Base-by-base conservation (phyloP, 305 asterid species). In the Fraxinus xanthoxyloides region DNA sequence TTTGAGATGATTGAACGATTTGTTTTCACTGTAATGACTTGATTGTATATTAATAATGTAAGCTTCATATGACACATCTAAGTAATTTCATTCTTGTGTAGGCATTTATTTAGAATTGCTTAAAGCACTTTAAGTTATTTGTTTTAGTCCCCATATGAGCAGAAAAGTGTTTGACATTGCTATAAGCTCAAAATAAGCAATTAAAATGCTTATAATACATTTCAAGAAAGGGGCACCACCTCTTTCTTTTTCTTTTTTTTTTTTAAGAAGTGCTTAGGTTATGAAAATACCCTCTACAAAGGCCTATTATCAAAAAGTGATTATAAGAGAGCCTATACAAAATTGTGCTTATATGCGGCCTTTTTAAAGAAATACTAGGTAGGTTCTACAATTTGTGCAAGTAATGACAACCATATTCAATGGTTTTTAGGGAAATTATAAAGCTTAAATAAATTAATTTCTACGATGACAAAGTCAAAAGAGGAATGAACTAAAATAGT, bases 131-230 rank as follows among this genome's bases (percentile, higher is more conserved):
- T 19, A 61, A 61, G 15, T 61, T 61, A 61, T n/a, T 54, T 54
- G 23, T 56, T 56, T 56, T 56, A 56, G 28, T 56, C 26, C 67
- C 10, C 67, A 12, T 65, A 65, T 9, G 72, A 65, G 72, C 35
- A 10, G 30, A 40, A 23, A 80, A 69, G 46, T 2, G 80, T 38
- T 65, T 31, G 35, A 26, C 76, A 30, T 83, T 43, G 35, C 40
- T 75, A 59, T 75, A 40, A 32, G 54, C 82, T 72, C 51, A 76
- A 72, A 10, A 65, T 34, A 69, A 30, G 54, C 75, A 82, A 4
- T 67, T 32, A 24, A 77, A 82, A 69, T 34, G 70, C 12, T 38
- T n/a, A 59, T 28, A 17, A 54, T 69, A 46, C 77, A 77, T 26
- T 28, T 13, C 40, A 61, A 81, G 48, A 17, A 76, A 24, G 69